Evolutionary conservation across 2,329 filamentous ascomycete species (phyloP).

Genomic region (Sphaerostilbella broomeana): DNA sequence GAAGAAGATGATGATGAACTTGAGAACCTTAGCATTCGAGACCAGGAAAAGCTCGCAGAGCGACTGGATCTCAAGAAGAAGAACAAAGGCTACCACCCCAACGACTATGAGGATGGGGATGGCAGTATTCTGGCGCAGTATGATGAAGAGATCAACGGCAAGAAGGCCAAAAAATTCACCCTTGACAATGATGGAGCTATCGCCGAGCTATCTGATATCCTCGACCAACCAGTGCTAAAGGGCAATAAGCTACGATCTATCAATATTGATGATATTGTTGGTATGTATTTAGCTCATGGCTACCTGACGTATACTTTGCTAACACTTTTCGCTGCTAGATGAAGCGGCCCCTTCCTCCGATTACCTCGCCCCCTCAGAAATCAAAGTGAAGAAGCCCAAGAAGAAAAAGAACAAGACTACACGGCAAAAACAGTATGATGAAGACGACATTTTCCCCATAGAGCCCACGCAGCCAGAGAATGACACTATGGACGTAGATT

Average conservation of each 20-base stretch:
- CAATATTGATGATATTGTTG: constrained; percentile 70
- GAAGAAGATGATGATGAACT: constrained; percentile 88
- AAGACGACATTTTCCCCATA: constrained; percentile 51
- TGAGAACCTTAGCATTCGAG: constrained; percentile 66
- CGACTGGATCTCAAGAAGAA: constrained; percentile 84
- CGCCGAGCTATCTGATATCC: constrained; percentile 54
- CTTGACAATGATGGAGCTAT: constrained; percentile 70
- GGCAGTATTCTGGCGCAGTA: constrained; percentile 78
- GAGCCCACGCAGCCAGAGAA: constrained; percentile 34
- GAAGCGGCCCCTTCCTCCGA: constrained; percentile 56
- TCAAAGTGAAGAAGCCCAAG: constrained; percentile 93
- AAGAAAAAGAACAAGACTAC: constrained; percentile 82
- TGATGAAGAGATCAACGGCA: constrained; percentile 89
- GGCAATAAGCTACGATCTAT: constrained; percentile 61
- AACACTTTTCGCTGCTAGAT: constrained; percentile 14
- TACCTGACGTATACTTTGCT: neutral
- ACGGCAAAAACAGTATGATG: constrained; percentile 59
- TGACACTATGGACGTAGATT: constrained; percentile 70
- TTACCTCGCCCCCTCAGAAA: constrained; percentile 77
- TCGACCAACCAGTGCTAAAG: constrained; percentile 46
- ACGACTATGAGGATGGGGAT: constrained; percentile 59
- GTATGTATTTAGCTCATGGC: constrained; percentile 28
- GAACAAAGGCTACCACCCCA: constrained; percentile 80
- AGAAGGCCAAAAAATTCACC: constrained; percentile 82
- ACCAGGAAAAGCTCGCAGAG: constrained; percentile 66